phyloP scores from a whole-genome alignment of 2,329 filamentous ascomycete genomes.

The Aureobasidium sp. region DNA sequence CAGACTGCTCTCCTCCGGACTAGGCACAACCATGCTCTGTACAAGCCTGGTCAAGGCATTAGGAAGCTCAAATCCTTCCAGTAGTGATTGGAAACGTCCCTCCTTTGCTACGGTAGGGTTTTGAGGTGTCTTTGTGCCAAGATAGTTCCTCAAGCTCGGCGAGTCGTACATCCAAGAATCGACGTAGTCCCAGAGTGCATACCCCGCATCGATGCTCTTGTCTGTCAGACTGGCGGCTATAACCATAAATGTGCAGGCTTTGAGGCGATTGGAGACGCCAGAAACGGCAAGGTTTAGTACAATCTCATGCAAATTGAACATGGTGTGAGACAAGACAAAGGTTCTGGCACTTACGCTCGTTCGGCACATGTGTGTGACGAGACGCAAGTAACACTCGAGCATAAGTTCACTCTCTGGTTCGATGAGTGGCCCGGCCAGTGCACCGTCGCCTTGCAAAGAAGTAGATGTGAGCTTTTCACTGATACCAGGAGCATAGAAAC shows the following conservation, averaged over 20 bases:
- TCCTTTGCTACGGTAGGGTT: conserved; percentile 10
- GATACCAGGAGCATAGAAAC: conserved; percentile 72
- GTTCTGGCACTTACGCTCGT: conserved; percentile 64
- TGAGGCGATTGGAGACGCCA: conserved; percentile 64
- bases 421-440: conserved; percentile 44
- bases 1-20: conserved; percentile 50
- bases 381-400: conserved; percentile 84
- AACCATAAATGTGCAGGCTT: conserved; percentile 75
- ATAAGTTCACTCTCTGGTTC: conserved; percentile 95
- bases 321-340: conserved; percentile 61
- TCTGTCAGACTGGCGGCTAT: conserved; percentile 66
- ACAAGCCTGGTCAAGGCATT: conserved; percentile 76
- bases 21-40: conserved; percentile 60
- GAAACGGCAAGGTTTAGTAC: conserved; percentile 67
- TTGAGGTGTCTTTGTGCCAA: conserved; percentile 1
- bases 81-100: conserved; percentile 53
- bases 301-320: conserved; percentile 61
- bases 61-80: conserved; percentile 73
- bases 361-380: conserved; percentile 72
- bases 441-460: conserved; percentile 27
- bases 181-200: conserved; percentile 69
- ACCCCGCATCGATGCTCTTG: conserved; percentile 58
- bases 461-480: conserved; percentile 57
- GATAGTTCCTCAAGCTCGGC: conserved; percentile 1
- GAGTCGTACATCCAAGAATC: conserved; percentile 68